Percentiles rank a stretch among this genome's conserved stretches.
Conservation (phyloP, 1,139 yeast genomes). For the Debaryomyces robertsiae region DNA sequence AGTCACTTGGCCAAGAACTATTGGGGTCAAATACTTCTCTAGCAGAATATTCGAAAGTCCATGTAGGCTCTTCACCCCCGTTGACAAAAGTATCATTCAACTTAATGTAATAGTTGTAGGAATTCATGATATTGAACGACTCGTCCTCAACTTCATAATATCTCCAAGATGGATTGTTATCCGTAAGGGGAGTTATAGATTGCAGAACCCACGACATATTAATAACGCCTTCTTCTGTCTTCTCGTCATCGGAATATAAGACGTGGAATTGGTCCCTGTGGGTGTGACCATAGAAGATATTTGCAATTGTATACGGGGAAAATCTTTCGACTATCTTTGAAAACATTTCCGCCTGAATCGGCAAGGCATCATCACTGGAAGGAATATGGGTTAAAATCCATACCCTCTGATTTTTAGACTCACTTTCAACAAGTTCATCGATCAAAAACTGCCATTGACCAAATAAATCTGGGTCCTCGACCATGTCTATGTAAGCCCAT, state of each 20-base stretch:
- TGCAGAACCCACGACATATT: slow-evolving; percentile 68
- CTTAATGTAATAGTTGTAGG: slow-evolving; percentile 56
- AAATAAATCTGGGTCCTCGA: slow-evolving; percentile 58
- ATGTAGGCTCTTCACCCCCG: slow-evolving; percentile 52
- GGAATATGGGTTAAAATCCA: slow-evolving; percentile 78
- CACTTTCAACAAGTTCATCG: slow-evolving; percentile 62
- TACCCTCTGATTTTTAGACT: slow-evolving; percentile 57
- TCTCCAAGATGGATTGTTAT: slow-evolving; percentile 71
- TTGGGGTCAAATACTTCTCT: slow-evolving; percentile 52
- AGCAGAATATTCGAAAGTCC: slow-evolving; percentile 58
- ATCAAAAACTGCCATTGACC: slow-evolving; percentile 66
- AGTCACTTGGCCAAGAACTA: slow-evolving; percentile 48
- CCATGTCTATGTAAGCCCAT: slow-evolving; percentile 60
- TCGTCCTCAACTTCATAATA: slow-evolving; percentile 68
- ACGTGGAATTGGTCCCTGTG: slow-evolving; percentile 70
- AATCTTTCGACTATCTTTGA: slow-evolving; percentile 64
- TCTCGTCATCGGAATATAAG: slow-evolving; percentile 47
- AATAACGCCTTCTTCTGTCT: slow-evolving; percentile 46
- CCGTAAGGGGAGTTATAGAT: slow-evolving; percentile 62
- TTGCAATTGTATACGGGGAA: slow-evolving; percentile 70
- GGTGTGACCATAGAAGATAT: slow-evolving; percentile 71
- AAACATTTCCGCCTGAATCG: slow-evolving; percentile 61
- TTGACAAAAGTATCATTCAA: slow-evolving; percentile 54
- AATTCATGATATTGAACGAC: slow-evolving; percentile 63
- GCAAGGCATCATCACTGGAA: slow-evolving; percentile 56